A percentile compares a stretch with the other conserved stretches of the same genome.
phyloP scores from a whole-genome alignment of 192 early-diverging fungal species.

The Coemansia sp. region DNA sequence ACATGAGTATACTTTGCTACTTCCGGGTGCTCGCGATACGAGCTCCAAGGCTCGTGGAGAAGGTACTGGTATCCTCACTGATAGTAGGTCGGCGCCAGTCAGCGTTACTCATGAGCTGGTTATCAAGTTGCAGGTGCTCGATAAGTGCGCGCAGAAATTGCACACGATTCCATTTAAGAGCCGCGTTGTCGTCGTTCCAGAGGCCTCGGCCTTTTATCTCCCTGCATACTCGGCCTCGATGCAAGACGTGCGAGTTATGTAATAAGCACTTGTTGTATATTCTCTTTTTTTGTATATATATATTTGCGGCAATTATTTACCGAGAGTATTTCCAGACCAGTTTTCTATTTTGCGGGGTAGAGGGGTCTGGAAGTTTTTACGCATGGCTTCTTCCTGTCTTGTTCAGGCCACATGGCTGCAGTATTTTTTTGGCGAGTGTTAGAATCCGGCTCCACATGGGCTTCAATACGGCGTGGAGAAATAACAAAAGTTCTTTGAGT shows the following conservation, averaged over 20 bases:
- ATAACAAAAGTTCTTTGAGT: background rate
- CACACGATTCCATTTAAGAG: conserved; percentile 39
- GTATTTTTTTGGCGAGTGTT: background rate
- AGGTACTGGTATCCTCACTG: conserved; percentile 29
- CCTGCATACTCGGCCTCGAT: conserved; percentile 35
- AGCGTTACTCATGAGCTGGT: conserved; percentile 33
- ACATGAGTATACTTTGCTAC: conserved; percentile 20
- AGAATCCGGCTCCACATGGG: background rate
- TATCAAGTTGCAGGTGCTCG: conserved; percentile 23
- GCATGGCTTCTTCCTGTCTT: background rate
- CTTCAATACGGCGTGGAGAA: background rate
- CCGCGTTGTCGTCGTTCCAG: conserved; percentile 36
- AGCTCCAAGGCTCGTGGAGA: background rate
- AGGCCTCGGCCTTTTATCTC: conserved; percentile 35
- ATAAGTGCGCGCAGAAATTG: conserved; percentile 23
- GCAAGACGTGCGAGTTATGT: conserved; percentile 39
- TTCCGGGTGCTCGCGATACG: conserved; percentile 20
- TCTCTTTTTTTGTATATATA: background rate
- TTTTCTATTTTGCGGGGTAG: background rate
- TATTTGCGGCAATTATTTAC: background rate
- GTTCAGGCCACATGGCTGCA: background rate
- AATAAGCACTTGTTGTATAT: background rate
- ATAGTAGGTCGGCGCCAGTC: conserved; percentile 46
- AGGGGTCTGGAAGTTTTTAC: background rate
- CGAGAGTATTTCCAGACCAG: background rate